These are phyloP conservation scores for Carex scoparia DNA, from an alignment of 176 grass and related monocot species.

Conservation along the genomic window DNA sequence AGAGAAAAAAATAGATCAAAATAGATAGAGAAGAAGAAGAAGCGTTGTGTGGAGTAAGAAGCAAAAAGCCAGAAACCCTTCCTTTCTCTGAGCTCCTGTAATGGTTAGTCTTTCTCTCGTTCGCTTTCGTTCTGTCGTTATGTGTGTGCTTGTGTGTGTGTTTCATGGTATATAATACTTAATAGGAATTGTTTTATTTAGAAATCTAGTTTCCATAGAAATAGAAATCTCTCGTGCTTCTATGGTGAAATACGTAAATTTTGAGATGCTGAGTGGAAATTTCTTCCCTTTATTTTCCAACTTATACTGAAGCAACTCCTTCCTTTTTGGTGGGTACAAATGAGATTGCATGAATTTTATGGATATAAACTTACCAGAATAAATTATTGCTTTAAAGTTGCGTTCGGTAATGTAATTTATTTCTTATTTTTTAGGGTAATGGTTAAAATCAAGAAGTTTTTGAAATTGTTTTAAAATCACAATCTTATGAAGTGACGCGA, in stretches of 20 bases:
- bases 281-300: not conserved
- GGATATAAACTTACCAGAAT: not conserved
- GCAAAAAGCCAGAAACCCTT: constrained; percentile 2
- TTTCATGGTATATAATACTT: not conserved
- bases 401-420: not conserved
- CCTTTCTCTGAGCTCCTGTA: not conserved
- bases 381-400: not conserved
- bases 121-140: not conserved
- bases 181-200: not conserved
- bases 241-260: not conserved
- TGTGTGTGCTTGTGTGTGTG: not conserved
- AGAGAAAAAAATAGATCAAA: not conserved
- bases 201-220: not conserved
- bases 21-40: not conserved
- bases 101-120: constrained; percentile 3
- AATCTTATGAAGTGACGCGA: constrained; percentile 11
- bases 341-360: not conserved
- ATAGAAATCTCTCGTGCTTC: not conserved
- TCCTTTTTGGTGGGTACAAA: not conserved
- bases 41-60: not conserved
- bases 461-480: constrained; percentile 26
- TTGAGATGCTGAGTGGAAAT: not conserved
- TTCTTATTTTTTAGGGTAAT: not conserved
- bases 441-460: constrained; percentile 7
- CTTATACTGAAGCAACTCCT: not conserved